Evolutionary conservation across 164 flowering plant species (phyloP).

Genomic region (Echeveria elegans): DNA sequence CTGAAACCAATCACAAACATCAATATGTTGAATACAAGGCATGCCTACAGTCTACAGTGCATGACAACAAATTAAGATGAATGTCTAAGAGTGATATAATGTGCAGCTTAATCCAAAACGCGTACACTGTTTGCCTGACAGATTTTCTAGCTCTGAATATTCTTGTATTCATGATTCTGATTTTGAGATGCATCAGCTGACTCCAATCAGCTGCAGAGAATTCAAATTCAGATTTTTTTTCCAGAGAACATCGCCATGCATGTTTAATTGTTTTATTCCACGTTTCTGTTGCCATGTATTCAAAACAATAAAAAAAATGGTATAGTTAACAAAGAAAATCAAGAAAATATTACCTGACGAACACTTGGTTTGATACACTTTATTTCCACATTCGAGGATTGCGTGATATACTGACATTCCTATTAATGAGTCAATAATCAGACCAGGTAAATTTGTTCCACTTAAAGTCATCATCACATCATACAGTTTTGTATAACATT

Average conservation of each 20-base stretch:
- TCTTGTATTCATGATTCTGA: slow-evolving; percentile 49
- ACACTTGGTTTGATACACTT: slow-evolving; percentile 37
- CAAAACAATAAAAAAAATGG: neutral
- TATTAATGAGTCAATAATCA: slow-evolving; percentile 12
- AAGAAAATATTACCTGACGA: slow-evolving; percentile 36
- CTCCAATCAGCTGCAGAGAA: slow-evolving; percentile 27
- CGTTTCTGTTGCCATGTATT: neutral
- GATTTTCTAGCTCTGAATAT: slow-evolving; percentile 31
- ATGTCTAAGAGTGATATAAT: neutral
- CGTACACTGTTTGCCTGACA: slow-evolving; percentile 47
- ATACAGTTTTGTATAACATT: neutral
- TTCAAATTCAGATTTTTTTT: slow-evolving; percentile 54
- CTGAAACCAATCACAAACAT: slow-evolving; percentile 26
- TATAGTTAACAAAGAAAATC: too few species aligned
- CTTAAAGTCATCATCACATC: neutral
- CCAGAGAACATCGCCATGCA: slow-evolving; percentile 46
- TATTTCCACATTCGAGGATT: slow-evolving; percentile 41
- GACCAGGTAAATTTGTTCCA: too few species aligned
- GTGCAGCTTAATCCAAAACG: neutral
- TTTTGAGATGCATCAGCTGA: slow-evolving; percentile 32
- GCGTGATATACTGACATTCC: slow-evolving; percentile 55
- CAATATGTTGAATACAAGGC: too few species aligned
- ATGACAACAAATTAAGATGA: neutral
- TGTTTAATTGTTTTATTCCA: slow-evolving; percentile 33
- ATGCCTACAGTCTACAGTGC: too few species aligned